A percentile compares a stretch with the other conserved stretches of the same genome.
phyloP scores from a whole-genome alignment of 1,139 yeast genomes.

The Zygosaccharomyces sapae region DNA sequence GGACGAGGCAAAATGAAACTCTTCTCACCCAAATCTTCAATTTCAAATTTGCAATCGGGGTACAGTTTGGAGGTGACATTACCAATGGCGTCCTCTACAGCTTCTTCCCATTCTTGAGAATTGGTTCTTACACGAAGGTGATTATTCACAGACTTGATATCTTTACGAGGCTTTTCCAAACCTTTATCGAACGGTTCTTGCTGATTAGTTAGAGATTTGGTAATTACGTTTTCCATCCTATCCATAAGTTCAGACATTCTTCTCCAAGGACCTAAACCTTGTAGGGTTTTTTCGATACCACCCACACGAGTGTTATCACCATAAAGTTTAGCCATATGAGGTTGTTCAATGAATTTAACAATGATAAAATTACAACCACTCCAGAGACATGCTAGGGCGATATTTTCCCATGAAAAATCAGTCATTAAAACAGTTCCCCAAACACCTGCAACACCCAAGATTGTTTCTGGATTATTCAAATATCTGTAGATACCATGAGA shows the following conservation, averaged over 20 bases:
- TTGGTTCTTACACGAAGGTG: conserved; percentile 3
- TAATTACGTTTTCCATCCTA: conserved; percentile 26
- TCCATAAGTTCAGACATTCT: conserved; percentile 37
- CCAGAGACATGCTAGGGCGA: conserved; percentile 61
- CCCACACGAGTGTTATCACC: conserved; percentile 58
- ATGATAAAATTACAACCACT: conserved; percentile 62
- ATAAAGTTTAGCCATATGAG: conserved; percentile 74
- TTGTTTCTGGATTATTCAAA: conserved; percentile 79
- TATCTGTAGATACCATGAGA: conserved; percentile 83
- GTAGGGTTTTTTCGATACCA: conserved; percentile 59
- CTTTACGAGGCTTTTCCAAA: conserved; percentile 10
- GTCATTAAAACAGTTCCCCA: conserved; percentile 73
- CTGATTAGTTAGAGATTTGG: conserved; percentile 19
- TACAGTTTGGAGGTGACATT: conserved; percentile 24
- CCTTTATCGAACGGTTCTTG: conserved; percentile 12
- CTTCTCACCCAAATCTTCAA: conserved; percentile 39
- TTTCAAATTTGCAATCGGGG: conserved; percentile 32
- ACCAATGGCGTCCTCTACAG: conserved; percentile 25
- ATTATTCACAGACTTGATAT: background rate
- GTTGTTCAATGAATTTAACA: conserved; percentile 70
- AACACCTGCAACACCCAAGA: conserved; percentile 76
- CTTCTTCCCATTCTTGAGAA: conserved; percentile 23
- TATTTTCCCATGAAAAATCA: conserved; percentile 51
- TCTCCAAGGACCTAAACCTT: conserved; percentile 36
- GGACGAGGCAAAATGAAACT: conserved; percentile 39